Evolutionary conservation across 2,329 filamentous ascomycete genomes (phyloP), one percentile per base, ranked within the genome.

Genomic region (Raffaelea albimanens): DNA sequence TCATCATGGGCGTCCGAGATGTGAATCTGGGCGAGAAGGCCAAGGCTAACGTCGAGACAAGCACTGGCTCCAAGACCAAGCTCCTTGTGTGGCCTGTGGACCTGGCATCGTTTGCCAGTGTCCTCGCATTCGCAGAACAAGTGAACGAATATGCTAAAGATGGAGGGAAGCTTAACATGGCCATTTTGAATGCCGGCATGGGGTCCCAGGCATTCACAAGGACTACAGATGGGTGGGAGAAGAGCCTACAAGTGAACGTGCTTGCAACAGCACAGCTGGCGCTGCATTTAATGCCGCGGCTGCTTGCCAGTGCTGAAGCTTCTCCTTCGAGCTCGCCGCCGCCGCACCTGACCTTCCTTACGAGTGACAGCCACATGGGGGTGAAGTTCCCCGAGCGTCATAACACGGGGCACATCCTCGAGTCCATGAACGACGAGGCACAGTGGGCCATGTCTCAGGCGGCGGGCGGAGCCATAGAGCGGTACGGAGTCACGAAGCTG

Each of bases 51-150:
- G 63, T 70, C 45, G 56, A 58, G 19, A 41, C 47, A 3, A 55
- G 54, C 20, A 61, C 60, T 4, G 51, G 40, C 21, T 47, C 52
- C 43, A 8, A 7, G 25, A 29, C 25, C 25, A 7, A 29, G 25
- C 60, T 70, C 29, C 25, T 31, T 23, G 25, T 18, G 9, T 76
- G 71, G 70, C 36, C 61, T 22, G 53, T 76, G 3, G 71, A 76
- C 53, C 63, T 75, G 53, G 55, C 53, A 4, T 63, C 58, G 21
- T 72, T 71, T 50, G 60, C 61, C 3, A 69, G 64, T 13, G 63
- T 75, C 31, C 54, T 62, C 47, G 57, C 55, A 1, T 76, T 78
- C 48, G 67, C 62, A 3, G 55, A 45, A 1, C 62, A 64, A 2
- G 56, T 64, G 31, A 10, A 38, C 11, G 11, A n/a, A 4, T 20